A percentile compares a stretch with the other conserved stretches of the same genome.
These are phyloP conservation scores for Coemansia sp. DNA, from an alignment of 192 early-diverging fungal genomes.

Conservation along the genomic window DNA sequence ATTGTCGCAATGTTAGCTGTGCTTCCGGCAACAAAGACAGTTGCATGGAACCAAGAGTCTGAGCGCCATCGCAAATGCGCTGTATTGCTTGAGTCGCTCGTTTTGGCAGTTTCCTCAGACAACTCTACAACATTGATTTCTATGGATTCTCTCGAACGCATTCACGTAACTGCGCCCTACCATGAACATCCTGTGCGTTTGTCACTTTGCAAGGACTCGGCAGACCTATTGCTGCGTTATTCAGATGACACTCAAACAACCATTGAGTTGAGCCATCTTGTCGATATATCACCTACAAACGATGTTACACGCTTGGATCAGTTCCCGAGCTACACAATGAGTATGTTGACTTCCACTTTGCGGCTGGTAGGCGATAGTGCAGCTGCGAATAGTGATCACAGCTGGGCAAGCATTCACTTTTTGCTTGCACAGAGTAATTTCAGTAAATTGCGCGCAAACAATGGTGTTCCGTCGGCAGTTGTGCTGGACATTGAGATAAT, in stretches of 20 bases:
- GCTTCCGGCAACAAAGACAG: slow-evolving; percentile 5
- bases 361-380: background rate
- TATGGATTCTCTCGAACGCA: slow-evolving; percentile 25
- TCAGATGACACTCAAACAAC: slow-evolving; percentile 17
- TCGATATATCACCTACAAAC: too few relatives aligned
- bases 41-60: slow-evolving; percentile 22
- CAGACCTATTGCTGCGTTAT: slow-evolving; percentile 26
- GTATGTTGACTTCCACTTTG: slow-evolving; percentile 1
- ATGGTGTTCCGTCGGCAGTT: slow-evolving; percentile 13
- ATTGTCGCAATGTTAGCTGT: slow-evolving; percentile 17
- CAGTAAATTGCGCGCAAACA: background rate
- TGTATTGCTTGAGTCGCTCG: slow-evolving; percentile 18
- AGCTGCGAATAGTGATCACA: background rate
- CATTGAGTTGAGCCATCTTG: slow-evolving; percentile 14
- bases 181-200: slow-evolving; percentile 15
- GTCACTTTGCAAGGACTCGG: slow-evolving; percentile 13
- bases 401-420: slow-evolving; percentile 6
- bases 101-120: slow-evolving; percentile 33
- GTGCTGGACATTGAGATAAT: slow-evolving; percentile 32
- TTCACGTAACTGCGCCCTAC: slow-evolving; percentile 32
- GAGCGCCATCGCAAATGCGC: slow-evolving; percentile 7
- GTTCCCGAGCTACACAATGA: slow-evolving; percentile 6
- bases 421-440: background rate
- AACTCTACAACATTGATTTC: slow-evolving; percentile 35
- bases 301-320: background rate